These are phyloP conservation scores for Paramecium bursaria DNA, from an alignment of 73 alveolate genomes.

Conservation along the genomic window DNA sequence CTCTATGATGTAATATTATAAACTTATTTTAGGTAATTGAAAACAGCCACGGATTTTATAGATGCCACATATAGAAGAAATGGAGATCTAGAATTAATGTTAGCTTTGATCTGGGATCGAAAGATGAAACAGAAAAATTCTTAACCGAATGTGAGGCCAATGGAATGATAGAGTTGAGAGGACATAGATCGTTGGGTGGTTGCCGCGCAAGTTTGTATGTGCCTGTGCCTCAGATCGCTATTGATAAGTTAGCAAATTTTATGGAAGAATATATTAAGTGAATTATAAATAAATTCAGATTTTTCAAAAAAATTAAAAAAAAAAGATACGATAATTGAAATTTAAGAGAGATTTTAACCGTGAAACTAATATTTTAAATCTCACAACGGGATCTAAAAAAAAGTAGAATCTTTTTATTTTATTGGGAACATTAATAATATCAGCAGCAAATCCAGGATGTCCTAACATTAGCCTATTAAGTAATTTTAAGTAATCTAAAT, in stretches of 20 bases:
- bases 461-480: too few relatives aligned
- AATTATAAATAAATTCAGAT: too few relatives aligned
- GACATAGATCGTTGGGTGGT: conserved; percentile 84
- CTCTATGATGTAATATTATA: background rate
- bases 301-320: too few relatives aligned
- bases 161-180: conserved; percentile 75
- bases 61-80: background rate
- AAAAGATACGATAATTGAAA: too few relatives aligned
- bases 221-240: conserved; percentile 79
- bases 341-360: too few relatives aligned
- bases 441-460: too few relatives aligned
- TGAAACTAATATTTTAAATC: too few relatives aligned
- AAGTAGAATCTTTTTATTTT: too few relatives aligned
- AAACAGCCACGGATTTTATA: conserved; percentile 24
- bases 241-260: conserved; percentile 70
- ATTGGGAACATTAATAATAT: too few relatives aligned
- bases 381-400: too few relatives aligned
- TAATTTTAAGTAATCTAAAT: too few relatives aligned
- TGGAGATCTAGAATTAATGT: conserved; percentile 47
- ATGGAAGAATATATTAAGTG: conserved; percentile 76
- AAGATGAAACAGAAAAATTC: conserved; percentile 68
- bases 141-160: conserved; percentile 67
- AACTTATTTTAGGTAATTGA: background rate
- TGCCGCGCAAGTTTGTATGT: conserved; percentile 76
- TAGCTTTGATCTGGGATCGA: conserved; percentile 62